Percentiles rank a stretch among this genome's conserved stretches.
phyloP scores from a whole-genome alignment of 441 rosid species.

The Breynia disticha region DNA sequence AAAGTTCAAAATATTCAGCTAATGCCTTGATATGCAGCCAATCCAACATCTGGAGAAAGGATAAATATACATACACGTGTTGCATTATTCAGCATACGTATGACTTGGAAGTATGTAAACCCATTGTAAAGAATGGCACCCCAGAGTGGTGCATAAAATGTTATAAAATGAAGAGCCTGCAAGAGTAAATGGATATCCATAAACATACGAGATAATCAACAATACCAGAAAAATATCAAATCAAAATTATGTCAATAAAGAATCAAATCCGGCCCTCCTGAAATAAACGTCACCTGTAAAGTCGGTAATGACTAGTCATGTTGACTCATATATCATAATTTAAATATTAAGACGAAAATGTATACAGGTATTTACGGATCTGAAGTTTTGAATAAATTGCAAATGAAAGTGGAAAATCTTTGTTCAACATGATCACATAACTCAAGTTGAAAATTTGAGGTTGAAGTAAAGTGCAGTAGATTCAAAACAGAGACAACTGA shows the following conservation, averaged over 20 bases:
- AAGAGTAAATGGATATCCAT: constrained; percentile 2
- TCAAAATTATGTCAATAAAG: too few species aligned
- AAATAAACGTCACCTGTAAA: too few species aligned
- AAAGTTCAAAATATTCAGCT: constrained; percentile 13
- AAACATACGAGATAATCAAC: neutral
- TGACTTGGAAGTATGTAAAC: constrained; percentile 83
- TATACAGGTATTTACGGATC: neutral
- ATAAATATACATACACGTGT: constrained; percentile 49
- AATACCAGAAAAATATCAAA: too few species aligned
- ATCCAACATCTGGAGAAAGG: constrained; percentile 3
- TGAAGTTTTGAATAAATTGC: neutral
- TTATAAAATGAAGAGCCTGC: constrained; percentile 88
- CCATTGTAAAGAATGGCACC: constrained; percentile 96
- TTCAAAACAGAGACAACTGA: neutral
- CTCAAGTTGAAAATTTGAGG: neutral
- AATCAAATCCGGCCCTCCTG: too few species aligned
- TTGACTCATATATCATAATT: too few species aligned
- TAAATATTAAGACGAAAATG: neutral
- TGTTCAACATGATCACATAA: neutral
- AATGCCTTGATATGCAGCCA: constrained; percentile 2
- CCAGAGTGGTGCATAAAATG: constrained; percentile 87
- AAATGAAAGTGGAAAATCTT: neutral
- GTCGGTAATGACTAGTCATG: too few species aligned
- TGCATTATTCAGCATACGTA: constrained; percentile 88
- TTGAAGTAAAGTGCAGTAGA: neutral